These are phyloP conservation scores for Lentinula guzmanii DNA, from an alignment of 768 basidiomycete species.

Conservation along the genomic window DNA sequence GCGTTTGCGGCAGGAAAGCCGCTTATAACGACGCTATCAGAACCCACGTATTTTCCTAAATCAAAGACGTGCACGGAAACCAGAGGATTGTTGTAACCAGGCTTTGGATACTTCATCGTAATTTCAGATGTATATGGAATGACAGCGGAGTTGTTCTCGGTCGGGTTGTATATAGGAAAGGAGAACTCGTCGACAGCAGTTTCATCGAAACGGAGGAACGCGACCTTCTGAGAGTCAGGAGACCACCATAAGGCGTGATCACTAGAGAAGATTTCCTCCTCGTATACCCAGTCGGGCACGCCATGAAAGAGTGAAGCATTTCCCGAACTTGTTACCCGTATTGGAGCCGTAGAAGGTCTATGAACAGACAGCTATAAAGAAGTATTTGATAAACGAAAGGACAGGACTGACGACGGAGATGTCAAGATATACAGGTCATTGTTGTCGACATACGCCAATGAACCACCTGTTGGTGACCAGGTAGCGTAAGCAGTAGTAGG, in stretches of 20 bases:
- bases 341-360: conserved; percentile 30
- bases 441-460: conserved; percentile 78
- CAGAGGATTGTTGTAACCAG: conserved; percentile 84
- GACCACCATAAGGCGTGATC: conserved; percentile 90
- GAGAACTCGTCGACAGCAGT: conserved; percentile 79
- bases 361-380: neutral
- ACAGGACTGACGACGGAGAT: conserved; percentile 47
- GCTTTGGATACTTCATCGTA: conserved; percentile 80
- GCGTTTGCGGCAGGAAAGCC: conserved; percentile 30
- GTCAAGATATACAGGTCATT: conserved; percentile 90
- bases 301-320: conserved; percentile 87
- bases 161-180: conserved; percentile 91
- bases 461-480: conserved; percentile 83
- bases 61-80: conserved; percentile 84
- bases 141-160: conserved; percentile 58
- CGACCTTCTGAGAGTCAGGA: conserved; percentile 67
- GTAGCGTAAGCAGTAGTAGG: conserved; percentile 73
- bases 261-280: conserved; percentile 78
- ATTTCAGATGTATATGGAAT: conserved; percentile 77
- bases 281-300: conserved; percentile 97
- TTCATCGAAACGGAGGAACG: conserved; percentile 87
- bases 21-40: conserved; percentile 18
- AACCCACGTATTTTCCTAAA: conserved; percentile 42
- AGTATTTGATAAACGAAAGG: neutral
- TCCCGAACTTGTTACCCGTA: conserved; percentile 79